Evolutionary conservation across 202 grass and related monocot species (phyloP).

Genomic region (Zizania palustris): DNA sequence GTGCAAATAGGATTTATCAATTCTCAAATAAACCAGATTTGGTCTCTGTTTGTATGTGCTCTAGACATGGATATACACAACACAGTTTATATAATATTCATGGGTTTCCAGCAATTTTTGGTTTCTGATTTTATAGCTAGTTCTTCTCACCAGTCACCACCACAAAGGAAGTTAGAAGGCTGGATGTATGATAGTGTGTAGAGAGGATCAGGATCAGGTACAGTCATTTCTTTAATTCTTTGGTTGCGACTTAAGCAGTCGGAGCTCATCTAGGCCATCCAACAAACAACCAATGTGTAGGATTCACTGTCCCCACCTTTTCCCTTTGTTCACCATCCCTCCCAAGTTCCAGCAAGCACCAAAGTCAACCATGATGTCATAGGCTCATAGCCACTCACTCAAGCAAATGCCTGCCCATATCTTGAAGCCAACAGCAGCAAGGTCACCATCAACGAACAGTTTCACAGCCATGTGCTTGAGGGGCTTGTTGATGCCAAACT

Average conservation of each 20-base stretch:
- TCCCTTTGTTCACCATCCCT: neutral
- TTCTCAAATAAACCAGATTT: conserved; percentile 12
- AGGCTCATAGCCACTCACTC: too few relatives aligned
- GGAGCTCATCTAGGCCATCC: neutral
- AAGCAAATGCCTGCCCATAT: neutral
- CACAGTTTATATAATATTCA: neutral
- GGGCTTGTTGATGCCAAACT: neutral
- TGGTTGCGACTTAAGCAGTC: neutral
- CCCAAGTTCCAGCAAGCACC: neutral
- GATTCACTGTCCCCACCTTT: neutral
- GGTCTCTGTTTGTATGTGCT: conserved; percentile 27
- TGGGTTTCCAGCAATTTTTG: neutral
- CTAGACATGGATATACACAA: neutral
- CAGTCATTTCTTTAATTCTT: neutral
- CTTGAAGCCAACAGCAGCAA: neutral
- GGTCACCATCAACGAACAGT: neutral
- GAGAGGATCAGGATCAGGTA: neutral
- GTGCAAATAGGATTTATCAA: neutral
- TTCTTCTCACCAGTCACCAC: neutral
- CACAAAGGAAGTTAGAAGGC: neutral
- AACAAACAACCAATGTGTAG: neutral
- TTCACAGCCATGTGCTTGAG: neutral
- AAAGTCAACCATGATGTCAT: neutral
- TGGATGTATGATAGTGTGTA: conserved; percentile 2
- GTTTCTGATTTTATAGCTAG: neutral